Conservation (phyloP, 306 rosid species). For the Citrullus mucosospermus region DNA sequence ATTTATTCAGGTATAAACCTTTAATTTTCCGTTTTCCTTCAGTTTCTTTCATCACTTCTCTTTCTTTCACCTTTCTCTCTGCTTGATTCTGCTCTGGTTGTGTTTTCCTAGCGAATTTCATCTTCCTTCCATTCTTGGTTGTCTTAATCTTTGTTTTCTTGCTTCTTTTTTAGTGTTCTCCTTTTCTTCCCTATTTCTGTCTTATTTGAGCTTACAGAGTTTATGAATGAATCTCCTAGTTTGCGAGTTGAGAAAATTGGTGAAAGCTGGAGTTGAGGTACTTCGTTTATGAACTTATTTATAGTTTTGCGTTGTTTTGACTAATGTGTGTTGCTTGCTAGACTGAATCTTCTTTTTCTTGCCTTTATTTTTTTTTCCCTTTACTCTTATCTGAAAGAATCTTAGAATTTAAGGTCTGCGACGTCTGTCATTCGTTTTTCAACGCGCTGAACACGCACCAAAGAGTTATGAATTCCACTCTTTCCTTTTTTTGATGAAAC, state of each 20-base stretch:
- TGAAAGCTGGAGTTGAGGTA: not conserved
- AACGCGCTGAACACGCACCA: not conserved
- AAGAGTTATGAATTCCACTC: not conserved
- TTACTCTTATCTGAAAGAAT: not conserved
- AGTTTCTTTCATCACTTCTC: constrained; percentile 2
- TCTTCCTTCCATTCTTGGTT: not conserved
- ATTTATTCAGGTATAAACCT: constrained; percentile 33
- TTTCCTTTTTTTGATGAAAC: not conserved
- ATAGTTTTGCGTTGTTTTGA: not conserved
- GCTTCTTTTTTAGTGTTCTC: not conserved
- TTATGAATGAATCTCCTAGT: not conserved
- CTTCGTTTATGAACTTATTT: not conserved
- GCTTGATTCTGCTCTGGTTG: not conserved
- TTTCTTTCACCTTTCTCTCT: not conserved
- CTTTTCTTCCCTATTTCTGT: not conserved
- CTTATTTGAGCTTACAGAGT: not conserved
- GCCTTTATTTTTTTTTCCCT: not conserved
- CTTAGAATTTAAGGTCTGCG: not conserved
- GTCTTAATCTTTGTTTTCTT: not conserved
- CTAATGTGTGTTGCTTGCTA: not conserved
- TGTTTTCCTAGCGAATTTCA: not conserved
- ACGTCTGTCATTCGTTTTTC: not conserved
- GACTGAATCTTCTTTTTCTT: not conserved
- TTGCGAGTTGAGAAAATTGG: not conserved
- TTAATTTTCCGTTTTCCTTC: constrained; percentile 3